Evolutionary conservation across 2,329 filamentous ascomycete species (phyloP).

Genomic region (Chaetomiaceae sp.): DNA sequence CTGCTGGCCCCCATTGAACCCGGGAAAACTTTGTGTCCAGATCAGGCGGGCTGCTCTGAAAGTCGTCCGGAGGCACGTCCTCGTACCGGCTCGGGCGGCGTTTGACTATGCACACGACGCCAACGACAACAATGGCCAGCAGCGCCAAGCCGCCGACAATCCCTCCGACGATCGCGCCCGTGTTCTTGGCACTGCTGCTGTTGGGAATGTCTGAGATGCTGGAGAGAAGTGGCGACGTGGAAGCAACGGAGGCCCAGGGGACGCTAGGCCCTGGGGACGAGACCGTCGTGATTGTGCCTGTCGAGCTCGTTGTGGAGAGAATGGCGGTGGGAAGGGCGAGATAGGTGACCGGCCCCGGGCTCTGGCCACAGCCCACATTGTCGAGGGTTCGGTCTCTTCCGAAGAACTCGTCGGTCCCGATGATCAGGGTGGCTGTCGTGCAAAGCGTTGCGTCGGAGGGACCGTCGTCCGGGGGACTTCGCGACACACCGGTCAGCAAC

Average conservation of each 20-base stretch:
- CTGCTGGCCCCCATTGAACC: too few relatives aligned
- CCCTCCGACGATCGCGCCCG: neutral
- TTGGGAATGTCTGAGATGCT: neutral
- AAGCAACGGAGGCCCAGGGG: too few relatives aligned
- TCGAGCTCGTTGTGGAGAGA: neutral
- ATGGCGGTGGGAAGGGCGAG: neutral
- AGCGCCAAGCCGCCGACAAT: neutral
- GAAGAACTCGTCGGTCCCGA: neutral
- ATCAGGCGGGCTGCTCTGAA: too few relatives aligned
- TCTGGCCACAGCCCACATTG: neutral
- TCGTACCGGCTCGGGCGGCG: neutral
- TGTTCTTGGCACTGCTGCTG: neutral
- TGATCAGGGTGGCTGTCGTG: neutral
- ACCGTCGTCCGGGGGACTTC: neutral
- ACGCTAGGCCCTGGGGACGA: too few relatives aligned
- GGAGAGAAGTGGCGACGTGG: too few relatives aligned
- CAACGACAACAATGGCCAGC: neutral
- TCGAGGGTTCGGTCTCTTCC: neutral
- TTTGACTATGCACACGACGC: neutral
- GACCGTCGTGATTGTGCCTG: too few relatives aligned
- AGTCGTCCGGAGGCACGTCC: too few relatives aligned
- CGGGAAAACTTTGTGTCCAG: too few relatives aligned
- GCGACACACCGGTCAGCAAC: too few relatives aligned
- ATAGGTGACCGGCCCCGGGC: neutral
- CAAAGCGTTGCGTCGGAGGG: neutral